phyloP scores from a whole-genome alignment of 768 basidiomycete species.

The Trametopsis cervina region DNA sequence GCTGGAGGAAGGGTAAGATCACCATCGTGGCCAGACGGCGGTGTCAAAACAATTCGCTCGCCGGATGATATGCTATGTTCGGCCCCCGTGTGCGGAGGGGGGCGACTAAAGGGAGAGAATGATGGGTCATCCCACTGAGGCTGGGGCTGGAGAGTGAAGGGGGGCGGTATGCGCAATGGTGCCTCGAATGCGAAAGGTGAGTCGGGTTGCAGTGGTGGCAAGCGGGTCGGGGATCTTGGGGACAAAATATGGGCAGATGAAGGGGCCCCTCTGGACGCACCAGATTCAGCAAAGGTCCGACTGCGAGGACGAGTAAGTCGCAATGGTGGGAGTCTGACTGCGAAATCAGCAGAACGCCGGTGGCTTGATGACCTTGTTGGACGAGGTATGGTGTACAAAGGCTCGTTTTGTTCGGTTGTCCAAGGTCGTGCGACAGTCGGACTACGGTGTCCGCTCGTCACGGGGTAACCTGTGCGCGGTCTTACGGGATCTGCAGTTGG shows the following conservation, averaged over 20 bases:
- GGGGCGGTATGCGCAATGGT: constrained; percentile 34
- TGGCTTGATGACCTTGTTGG: background rate
- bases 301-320: constrained; percentile 15
- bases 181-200: constrained; percentile 19
- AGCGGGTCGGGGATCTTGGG: background rate
- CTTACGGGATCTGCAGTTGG: too few relatives aligned
- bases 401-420: background rate
- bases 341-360: background rate
- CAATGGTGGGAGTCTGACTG: constrained; percentile 20
- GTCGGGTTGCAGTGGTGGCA: constrained; percentile 13
- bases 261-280: background rate
- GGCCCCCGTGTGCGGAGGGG: constrained; percentile 9
- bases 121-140: constrained; percentile 57
- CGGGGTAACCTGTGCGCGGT: background rate
- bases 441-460: background rate
- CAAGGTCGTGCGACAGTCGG: background rate
- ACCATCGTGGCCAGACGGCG: background rate
- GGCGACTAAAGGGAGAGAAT: constrained; percentile 25
- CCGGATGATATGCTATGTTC: constrained; percentile 3
- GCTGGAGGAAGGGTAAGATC: constrained; percentile 1
- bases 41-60: constrained; percentile 7
- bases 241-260: background rate
- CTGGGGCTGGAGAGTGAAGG: constrained; percentile 59
- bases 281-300: constrained; percentile 2
- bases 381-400: background rate